Evolutionary conservation across 2,329 filamentous ascomycete genomes (phyloP), one percentile per base, ranked within the genome.

Genomic region (Lachnellula arida): DNA sequence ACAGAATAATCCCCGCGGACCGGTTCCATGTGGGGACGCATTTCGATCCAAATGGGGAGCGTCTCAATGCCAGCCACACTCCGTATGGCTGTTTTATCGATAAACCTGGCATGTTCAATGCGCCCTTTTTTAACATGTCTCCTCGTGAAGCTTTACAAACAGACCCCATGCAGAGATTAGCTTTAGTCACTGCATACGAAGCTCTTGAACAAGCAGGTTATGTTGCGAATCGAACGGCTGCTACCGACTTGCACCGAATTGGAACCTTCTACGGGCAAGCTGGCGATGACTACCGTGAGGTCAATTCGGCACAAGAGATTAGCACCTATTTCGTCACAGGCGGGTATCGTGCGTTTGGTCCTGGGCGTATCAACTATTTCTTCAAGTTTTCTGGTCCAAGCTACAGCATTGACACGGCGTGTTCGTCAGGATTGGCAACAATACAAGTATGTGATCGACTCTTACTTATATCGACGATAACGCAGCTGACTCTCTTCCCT

Each of bases 71-170:
- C 59, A 87, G 82, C 51, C 85, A 88, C 71, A 89, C 86, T 1
- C 85, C 85, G 2, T 89, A 84, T 63, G 88, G 87, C 19, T 89
- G 86, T 73, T 91, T 76, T 75, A 79, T 58, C 42, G 82, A 89
- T 59, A 81, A 90, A 59, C 87, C 88, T 0, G 86, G 86, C 53
- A 76, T 87, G 49, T 92, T 92, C 66, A 88, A 92, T 63, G 84
- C 87, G 22, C 78, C 85, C 0, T 91, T 92, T 74, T 92, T 92
- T 80, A 90, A 89, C 72, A 91, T 92, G 85, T 91, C 87, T 32
- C 87, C 88, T 9, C 83, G 87, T 61, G 88, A 92, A 72, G 89
- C 89, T 35, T 80, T 83, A 48, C 87, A 91, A 68, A 90, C 87
- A 1, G 88, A 92, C 68, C 88, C 89, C 0, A 89, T 89, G 80